These are phyloP conservation scores for Eucalyptus pauciflora DNA, from an alignment of 345 rosid species.

Conservation along the genomic window DNA sequence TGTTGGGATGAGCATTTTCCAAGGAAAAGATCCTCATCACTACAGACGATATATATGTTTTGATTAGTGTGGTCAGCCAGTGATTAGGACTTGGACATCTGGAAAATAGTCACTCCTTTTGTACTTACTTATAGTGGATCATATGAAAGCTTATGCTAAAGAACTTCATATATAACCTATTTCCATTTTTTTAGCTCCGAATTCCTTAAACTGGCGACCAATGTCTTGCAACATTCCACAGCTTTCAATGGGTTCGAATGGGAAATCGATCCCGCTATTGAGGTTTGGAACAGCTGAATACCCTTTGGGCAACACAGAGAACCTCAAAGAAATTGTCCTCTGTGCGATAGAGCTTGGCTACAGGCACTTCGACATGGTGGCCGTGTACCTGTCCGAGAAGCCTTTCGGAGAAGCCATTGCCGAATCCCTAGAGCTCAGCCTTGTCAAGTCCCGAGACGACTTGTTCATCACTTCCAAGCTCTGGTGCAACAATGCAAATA, in stretches of 20 bases:
- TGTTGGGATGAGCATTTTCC: background rate
- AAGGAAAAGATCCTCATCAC: background rate
- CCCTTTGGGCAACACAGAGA: background rate
- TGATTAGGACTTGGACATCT: background rate
- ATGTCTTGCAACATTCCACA: background rate
- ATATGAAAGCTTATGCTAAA: background rate
- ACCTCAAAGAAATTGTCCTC: background rate
- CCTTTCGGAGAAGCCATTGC: background rate
- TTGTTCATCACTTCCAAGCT: constrained; percentile 15
- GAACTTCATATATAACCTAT: background rate
- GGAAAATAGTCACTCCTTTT: background rate
- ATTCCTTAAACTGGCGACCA: background rate
- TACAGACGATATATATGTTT: background rate
- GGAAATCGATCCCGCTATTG: background rate
- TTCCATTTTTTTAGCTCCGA: background rate
- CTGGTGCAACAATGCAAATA: background rate
- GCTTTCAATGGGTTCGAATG: background rate
- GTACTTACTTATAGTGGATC: background rate
- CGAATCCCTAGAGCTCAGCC: background rate
- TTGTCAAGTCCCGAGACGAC: constrained; percentile 3
- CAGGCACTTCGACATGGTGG: constrained; percentile 2
- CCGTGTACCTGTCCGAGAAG: background rate
- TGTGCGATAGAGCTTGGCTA: constrained; percentile 1
- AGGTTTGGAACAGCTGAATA: constrained; percentile 11
- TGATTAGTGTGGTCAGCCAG: background rate